Evolutionary conservation across 768 basidiomycete genomes (phyloP), one percentile per base, ranked within the genome.

Genomic region (Asterophora lycoperdoides): DNA sequence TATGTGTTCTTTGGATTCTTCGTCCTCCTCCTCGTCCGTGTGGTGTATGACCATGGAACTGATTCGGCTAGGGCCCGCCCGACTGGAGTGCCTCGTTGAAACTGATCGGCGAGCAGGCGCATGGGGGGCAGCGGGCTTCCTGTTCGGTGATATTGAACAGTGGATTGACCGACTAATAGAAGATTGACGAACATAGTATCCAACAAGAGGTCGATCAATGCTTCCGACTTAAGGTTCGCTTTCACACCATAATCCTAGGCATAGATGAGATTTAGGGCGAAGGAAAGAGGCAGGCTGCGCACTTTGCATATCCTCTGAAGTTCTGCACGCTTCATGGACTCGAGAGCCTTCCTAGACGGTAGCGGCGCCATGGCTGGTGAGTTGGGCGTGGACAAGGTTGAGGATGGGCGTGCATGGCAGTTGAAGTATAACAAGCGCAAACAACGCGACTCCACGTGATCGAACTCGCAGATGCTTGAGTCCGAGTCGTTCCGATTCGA

Each of bases 161-260:
- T 26, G 23, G 5, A 39, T 17, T 38, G 33, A 10, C 15, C 28
- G 19, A n/a, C 1, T 41, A 26, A 47, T 19, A 18, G 46, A 49
- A 29, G 42, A 54, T 15, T 42, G 41, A 62, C 70, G 44, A 55
- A 78, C 77, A 73, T 73, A 44, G 74, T 76, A 56, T 84, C 79
- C 11, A 87, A 69, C 20, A 91, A 68, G 14, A 87, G 72, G 60
- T 89, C 84, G 59, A 91, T 88, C 54, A 91, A 70, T 40, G 80
- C 82, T 59, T 89, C 86, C 18, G 85, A 79, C 71, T 87, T 90
- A 60, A 89, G 76, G 66, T 90, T 90, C 38, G 89, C 89, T 66
- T 79, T 86, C 52, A 91, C 79, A 49, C 87, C 86, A 60, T 84
- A 81, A 57, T 89, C 85, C 87, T 91, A 46, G 20, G 45, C 41